Evolutionary conservation across 2,329 filamentous ascomycete species (phyloP).

Genomic region (Arachnomyces sp.): DNA sequence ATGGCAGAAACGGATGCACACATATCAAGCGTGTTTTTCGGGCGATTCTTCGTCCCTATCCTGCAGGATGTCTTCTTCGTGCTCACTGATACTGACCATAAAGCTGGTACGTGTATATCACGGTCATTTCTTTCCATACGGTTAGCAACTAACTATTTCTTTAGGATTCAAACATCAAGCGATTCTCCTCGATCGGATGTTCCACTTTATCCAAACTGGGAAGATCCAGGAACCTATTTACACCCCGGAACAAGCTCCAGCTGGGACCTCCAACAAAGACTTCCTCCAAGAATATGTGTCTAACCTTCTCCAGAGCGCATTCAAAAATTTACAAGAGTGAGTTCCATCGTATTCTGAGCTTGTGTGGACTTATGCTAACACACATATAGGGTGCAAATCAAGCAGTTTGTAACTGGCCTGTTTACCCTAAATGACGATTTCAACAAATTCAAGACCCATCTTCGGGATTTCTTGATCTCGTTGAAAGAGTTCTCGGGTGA

Average conservation of each 20-base stretch:
- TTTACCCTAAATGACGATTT: conserved; percentile 84
- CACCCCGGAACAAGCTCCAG: conserved; percentile 68
- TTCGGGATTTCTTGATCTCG: conserved; percentile 95
- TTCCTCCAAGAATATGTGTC: conserved; percentile 85
- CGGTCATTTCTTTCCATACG: neutral
- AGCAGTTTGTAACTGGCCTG: conserved; percentile 79
- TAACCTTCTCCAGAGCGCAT: conserved; percentile 77
- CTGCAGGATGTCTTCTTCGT: conserved; percentile 98
- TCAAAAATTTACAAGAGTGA: conserved; percentile 85
- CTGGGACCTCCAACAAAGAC: conserved; percentile 80
- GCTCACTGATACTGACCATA: conserved; percentile 93
- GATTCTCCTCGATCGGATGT: conserved; percentile 86
- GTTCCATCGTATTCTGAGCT: conserved; percentile 30
- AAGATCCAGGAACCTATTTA: conserved; percentile 95
- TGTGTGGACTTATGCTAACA: conserved; percentile 29
- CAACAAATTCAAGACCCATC: conserved; percentile 88
- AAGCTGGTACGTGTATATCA: conserved; percentile 55
- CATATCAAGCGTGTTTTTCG: conserved; percentile 93
- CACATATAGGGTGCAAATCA: conserved; percentile 65
- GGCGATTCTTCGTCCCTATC: conserved; percentile 92
- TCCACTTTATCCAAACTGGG: conserved; percentile 83
- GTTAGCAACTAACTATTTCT: conserved; percentile 4
- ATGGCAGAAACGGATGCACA: conserved; percentile 83
- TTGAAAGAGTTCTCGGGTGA: conserved; percentile 95
- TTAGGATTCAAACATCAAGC: conserved; percentile 91